phyloP scores from a whole-genome alignment of 1,284 basidiomycete species.

The Pterulicium gracile region DNA sequence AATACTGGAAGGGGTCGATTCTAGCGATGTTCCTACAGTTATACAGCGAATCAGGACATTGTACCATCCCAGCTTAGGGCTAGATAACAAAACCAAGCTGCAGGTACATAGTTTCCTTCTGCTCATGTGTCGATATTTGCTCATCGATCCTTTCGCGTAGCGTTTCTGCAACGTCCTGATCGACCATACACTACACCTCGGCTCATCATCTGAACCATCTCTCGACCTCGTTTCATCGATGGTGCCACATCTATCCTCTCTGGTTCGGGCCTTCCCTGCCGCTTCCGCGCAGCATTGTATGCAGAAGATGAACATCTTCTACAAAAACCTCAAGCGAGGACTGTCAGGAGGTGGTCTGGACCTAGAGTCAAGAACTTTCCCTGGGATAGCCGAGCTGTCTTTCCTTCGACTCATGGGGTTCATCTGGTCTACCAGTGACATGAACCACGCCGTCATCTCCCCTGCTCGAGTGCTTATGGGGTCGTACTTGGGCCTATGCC shows the following conservation, averaged over 20 bases:
- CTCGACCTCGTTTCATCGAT: slow-evolving; percentile 58
- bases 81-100: slow-evolving; percentile 88
- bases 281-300: slow-evolving; percentile 75
- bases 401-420: slow-evolving; percentile 75
- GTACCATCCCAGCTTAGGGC: slow-evolving; percentile 83
- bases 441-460: slow-evolving; percentile 83
- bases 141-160: slow-evolving; percentile 24
- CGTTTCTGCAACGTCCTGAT: slow-evolving; percentile 75
- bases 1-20: slow-evolving; percentile 61
- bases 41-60: slow-evolving; percentile 87
- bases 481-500: slow-evolving; percentile 81
- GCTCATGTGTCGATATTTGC: not conserved
- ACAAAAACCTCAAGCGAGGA: slow-evolving; percentile 87
- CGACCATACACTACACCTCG: slow-evolving; percentile 80
- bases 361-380: slow-evolving; percentile 75
- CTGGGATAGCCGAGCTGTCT: slow-evolving; percentile 73
- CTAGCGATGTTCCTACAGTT: slow-evolving; percentile 71
- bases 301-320: slow-evolving; percentile 81
- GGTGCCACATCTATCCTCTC: slow-evolving; percentile 73
- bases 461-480: slow-evolving; percentile 85
- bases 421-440: slow-evolving; percentile 92
- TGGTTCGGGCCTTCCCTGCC: slow-evolving; percentile 77
- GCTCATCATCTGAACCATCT: slow-evolving; percentile 51
- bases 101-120: slow-evolving; percentile 41
- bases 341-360: slow-evolving; percentile 65